These are phyloP conservation scores for Sarocladium strictum DNA, from an alignment of 2,329 filamentous ascomycete genomes.

Conservation along the genomic window DNA sequence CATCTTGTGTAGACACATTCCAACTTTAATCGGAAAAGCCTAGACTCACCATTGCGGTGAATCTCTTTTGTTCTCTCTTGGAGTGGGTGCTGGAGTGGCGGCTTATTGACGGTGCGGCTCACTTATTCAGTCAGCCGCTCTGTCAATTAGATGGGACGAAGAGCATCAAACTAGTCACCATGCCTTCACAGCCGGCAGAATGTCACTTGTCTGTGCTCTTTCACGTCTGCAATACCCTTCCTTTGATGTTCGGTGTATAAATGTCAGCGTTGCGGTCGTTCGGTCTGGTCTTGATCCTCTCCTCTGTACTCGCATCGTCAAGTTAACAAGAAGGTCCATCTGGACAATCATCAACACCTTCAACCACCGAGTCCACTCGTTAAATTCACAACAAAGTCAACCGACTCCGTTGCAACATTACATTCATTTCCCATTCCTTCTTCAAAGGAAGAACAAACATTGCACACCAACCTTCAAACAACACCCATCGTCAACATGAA, in stretches of 20 bases:
- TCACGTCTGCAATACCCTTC: neutral
- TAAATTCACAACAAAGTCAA: neutral
- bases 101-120: conserved; percentile 6
- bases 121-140: neutral
- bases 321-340: conserved; percentile 8
- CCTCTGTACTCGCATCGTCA: conserved; percentile 4
- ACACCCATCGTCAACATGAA: conserved; percentile 8
- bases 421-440: neutral
- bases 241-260: conserved; percentile 1
- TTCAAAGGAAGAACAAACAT: neutral
- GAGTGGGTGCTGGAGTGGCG: neutral
- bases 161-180: neutral
- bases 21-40: neutral
- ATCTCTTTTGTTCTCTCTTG: neutral
- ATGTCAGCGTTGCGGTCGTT: neutral
- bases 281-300: neutral
- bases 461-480: neutral
- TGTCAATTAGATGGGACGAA: neutral
- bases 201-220: neutral
- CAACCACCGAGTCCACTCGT: conserved; percentile 1
- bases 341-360: conserved; percentile 8
- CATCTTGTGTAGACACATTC: neutral
- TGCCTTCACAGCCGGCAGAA: neutral
- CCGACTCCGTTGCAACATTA: neutral
- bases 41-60: neutral